Evolutionary conservation across 2,329 filamentous ascomycete species (phyloP).

Genomic region (Helminthosporium solani): DNA sequence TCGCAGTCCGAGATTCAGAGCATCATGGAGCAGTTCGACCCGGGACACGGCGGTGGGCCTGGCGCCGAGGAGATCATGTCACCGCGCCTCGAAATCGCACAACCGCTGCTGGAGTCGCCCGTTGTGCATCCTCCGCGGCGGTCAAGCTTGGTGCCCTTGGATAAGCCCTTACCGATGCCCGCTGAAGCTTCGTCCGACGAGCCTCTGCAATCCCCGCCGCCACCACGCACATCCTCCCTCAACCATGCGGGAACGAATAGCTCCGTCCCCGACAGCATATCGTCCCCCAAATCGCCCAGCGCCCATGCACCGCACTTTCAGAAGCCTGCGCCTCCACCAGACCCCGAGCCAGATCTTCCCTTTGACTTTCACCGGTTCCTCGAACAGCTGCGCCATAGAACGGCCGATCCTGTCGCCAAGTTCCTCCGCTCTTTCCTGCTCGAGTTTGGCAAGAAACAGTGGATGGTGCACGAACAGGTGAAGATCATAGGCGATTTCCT

Average conservation of each 20-base stretch:
- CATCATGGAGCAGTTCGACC: constrained; percentile 95
- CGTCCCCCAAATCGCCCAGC: constrained; percentile 29
- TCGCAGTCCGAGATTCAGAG: constrained; percentile 87
- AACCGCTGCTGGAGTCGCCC: constrained; percentile 68
- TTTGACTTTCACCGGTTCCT: constrained; percentile 98
- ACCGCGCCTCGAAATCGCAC: constrained; percentile 78
- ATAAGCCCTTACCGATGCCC: constrained; percentile 41
- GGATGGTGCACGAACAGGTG: constrained; percentile 99
- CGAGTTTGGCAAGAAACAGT: constrained; percentile 96
- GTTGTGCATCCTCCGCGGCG: constrained; percentile 75
- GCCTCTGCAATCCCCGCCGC: constrained; percentile 27
- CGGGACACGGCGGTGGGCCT: constrained; percentile 68
- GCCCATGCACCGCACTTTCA: constrained; percentile 53
- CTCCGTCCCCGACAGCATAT: constrained; percentile 30
- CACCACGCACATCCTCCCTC: constrained; percentile 28
- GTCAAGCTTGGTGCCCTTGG: constrained; percentile 78
- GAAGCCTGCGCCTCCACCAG: constrained; percentile 57
- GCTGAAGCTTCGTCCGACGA: constrained; percentile 26
- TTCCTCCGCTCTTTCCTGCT: constrained; percentile 92
- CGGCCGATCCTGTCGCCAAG: constrained; percentile 94
- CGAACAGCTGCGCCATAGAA: constrained; percentile 92
- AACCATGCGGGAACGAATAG: constrained; percentile 36
- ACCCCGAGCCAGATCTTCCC: constrained; percentile 73
- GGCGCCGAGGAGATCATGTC: constrained; percentile 88
- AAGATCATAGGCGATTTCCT: constrained; percentile 98